phyloP scores from a whole-genome alignment of 2,329 filamentous ascomycete genomes.

The Didymella glomerata region DNA sequence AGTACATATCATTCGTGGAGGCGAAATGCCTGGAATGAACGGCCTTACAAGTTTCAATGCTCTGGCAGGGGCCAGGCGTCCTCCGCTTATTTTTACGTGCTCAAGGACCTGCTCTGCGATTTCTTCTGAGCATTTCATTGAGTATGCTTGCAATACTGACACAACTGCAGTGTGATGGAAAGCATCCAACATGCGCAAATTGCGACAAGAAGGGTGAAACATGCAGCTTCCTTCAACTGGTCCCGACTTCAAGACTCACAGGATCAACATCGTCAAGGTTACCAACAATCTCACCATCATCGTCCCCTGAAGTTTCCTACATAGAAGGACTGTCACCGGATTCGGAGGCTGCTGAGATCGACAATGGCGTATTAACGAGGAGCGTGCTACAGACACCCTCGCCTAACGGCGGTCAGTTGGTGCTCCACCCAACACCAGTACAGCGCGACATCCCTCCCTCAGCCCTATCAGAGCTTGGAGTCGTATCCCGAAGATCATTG shows the following conservation, averaged over 20 bases:
- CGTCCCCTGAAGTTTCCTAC: slow-evolving; percentile 9
- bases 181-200: slow-evolving; percentile 44
- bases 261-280: slow-evolving; percentile 2
- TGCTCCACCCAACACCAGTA: slow-evolving; percentile 14
- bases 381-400: background rate
- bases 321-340: slow-evolving; percentile 21
- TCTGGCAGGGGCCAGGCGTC: background rate
- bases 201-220: slow-evolving; percentile 44
- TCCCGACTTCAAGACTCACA: slow-evolving; percentile 44
- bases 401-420: slow-evolving; percentile 12
- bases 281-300: slow-evolving; percentile 22
- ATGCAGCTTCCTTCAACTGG: slow-evolving; percentile 47
- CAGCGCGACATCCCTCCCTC: slow-evolving; percentile 21
- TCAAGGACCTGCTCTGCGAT: background rate
- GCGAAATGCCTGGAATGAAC: too few species aligned
- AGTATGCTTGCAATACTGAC: slow-evolving; percentile 24
- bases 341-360: background rate
- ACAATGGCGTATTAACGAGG: background rate
- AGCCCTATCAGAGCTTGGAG: slow-evolving; percentile 14
- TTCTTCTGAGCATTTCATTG: background rate
- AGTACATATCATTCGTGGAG: background rate
- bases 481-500: background rate
- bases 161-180: slow-evolving; percentile 42
- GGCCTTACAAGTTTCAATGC: too few species aligned
- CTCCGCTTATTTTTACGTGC: background rate